Percentiles rank a stretch among this genome's conserved stretches.
These are phyloP conservation scores for Ambrosia trifida DNA, from an alignment of 129 eudicot genomes.

Conservation along the genomic window DNA sequence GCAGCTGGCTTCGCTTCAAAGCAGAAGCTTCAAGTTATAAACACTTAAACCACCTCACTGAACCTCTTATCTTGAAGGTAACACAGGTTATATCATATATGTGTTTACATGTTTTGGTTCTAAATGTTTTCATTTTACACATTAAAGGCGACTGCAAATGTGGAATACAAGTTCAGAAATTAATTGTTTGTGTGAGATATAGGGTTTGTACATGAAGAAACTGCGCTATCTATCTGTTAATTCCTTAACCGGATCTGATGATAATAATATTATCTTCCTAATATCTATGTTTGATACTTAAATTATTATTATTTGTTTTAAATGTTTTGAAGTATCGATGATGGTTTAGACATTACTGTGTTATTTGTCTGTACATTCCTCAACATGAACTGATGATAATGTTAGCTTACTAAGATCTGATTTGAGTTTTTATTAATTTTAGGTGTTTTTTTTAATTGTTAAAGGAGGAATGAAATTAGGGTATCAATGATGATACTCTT, in stretches of 20 bases:
- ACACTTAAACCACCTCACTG: no score
- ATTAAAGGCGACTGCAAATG: constrained; percentile 77
- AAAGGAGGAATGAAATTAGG: constrained; percentile 1
- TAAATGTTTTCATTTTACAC: constrained; percentile 14
- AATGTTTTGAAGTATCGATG: no score
- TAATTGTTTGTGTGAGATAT: no score
- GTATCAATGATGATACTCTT: constrained; percentile 35
- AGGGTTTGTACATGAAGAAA: constrained; percentile 20
- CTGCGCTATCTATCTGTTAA: constrained; percentile 57
- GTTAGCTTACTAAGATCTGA: not conserved
- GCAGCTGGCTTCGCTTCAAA: no score
- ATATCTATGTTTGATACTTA: not conserved
- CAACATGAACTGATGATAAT: constrained; percentile 37
- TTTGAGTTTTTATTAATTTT: not conserved
- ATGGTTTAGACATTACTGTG: constrained; percentile 24
- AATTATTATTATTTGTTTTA: no score
- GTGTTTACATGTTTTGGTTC: not conserved
- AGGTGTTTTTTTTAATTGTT: no score
- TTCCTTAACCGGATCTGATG: constrained; percentile 41
- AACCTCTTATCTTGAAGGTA: no score
- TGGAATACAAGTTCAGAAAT: no score
- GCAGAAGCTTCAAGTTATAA: no score
- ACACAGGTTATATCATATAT: no score
- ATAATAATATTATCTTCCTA: constrained; percentile 29
- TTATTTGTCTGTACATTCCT: constrained; percentile 53